Conservation (phyloP, 176 grass and related monocot genomes). For the Lolium perenne region DNA sequence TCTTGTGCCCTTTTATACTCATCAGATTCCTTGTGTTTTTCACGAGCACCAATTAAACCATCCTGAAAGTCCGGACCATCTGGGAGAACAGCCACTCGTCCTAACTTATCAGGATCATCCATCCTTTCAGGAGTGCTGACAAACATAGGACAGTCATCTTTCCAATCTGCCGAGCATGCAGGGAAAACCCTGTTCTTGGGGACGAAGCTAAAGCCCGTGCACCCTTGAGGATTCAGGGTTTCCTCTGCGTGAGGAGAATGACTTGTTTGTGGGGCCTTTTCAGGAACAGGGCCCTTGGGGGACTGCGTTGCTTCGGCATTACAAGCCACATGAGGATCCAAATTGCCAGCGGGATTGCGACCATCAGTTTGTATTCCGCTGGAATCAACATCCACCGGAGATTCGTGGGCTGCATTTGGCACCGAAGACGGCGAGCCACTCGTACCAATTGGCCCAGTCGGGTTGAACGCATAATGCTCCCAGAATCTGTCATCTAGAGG, state of each 20-base stretch:
- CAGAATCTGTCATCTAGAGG: slow-evolving; percentile 30
- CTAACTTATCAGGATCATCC: slow-evolving; percentile 31
- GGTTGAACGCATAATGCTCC: background rate
- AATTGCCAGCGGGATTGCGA: background rate
- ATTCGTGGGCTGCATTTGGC: slow-evolving; percentile 28
- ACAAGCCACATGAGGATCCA: slow-evolving; percentile 15
- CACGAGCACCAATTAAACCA: slow-evolving; percentile 59
- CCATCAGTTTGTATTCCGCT: slow-evolving; percentile 35
- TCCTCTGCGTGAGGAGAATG: slow-evolving; percentile 9
- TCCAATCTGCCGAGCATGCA: slow-evolving; percentile 32
- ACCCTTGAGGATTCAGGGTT: slow-evolving; percentile 15
- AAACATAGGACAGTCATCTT: slow-evolving; percentile 41
- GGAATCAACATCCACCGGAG: slow-evolving; percentile 6
- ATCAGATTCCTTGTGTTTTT: slow-evolving; percentile 88
- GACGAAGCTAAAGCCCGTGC: slow-evolving; percentile 1
- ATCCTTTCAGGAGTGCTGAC: slow-evolving; percentile 50
- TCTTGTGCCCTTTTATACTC: slow-evolving; percentile 75
- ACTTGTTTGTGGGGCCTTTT: slow-evolving; percentile 36
- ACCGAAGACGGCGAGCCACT: slow-evolving; percentile 37
- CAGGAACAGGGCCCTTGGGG: background rate
- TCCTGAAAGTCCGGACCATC: slow-evolving; percentile 15
- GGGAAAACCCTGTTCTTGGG: slow-evolving; percentile 44
- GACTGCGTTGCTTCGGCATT: slow-evolving; percentile 1
- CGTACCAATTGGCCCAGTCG: slow-evolving; percentile 31
- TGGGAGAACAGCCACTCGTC: slow-evolving; percentile 3